A percentile compares a stretch with the other conserved stretches of the same genome.
Conservation (phyloP, 257 asterid genomes). For the Penstemon eatonii region DNA sequence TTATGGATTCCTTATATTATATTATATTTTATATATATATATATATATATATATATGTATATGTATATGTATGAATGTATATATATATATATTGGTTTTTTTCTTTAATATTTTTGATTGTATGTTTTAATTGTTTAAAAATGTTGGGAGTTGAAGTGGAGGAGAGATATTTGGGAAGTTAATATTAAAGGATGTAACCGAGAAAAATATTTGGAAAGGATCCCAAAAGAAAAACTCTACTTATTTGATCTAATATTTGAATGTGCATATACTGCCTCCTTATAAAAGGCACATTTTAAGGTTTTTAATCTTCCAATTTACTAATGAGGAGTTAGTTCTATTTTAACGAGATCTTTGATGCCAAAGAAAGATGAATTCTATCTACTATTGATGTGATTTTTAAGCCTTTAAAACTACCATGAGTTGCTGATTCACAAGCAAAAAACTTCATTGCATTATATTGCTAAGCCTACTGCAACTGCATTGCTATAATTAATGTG, state of each 20-base stretch:
- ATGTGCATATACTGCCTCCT: neutral
- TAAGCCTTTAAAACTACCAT: constrained; percentile 1
- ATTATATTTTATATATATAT: no score
- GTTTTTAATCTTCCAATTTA: constrained; percentile 6
- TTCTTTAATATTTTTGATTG: neutral
- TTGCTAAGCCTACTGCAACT: constrained; percentile 10
- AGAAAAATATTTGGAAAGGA: constrained; percentile 3
- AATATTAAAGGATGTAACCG: constrained; percentile 1
- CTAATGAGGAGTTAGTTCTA: constrained; percentile 8
- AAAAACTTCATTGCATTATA: neutral
- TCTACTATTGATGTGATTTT: constrained; percentile 8
- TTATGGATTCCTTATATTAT: neutral
- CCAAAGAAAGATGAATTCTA: constrained; percentile 5
- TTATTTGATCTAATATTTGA: constrained; percentile 1
- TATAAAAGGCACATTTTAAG: constrained; percentile 1
- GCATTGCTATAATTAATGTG: constrained; percentile 10
- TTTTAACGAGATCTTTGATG: constrained; percentile 17
- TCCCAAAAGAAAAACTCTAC: neutral
- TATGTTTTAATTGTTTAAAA: neutral
- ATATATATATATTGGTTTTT: no score
- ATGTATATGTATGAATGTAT: no score
- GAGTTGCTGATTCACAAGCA: constrained; percentile 4
- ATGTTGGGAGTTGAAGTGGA: neutral
- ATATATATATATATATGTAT: no score
- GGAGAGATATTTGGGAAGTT: neutral